A percentile compares a stretch with the other conserved stretches of the same genome.
These are phyloP conservation scores for Triticum turgidum DNA, from an alignment of 176 grass and related monocot species.

Conservation along the genomic window DNA sequence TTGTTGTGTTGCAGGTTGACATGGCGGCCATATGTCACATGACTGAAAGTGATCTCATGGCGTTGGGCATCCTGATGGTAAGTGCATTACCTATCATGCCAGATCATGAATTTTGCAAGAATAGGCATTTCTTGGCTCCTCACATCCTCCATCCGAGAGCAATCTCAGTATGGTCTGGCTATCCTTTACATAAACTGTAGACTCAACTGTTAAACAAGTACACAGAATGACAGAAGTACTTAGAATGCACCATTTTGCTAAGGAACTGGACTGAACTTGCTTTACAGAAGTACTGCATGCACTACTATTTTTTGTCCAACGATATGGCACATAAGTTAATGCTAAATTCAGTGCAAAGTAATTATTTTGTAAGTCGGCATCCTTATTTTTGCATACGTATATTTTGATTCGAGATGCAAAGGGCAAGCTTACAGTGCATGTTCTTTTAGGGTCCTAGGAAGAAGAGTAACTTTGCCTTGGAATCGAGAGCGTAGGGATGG, in stretches of 20 bases:
- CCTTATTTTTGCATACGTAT: neutral
- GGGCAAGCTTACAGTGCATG: neutral
- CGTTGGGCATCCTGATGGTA: conserved; percentile 94
- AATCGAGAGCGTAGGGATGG: conserved; percentile 58
- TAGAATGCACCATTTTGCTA: conserved; percentile 22
- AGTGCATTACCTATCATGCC: neutral
- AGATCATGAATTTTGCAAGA: neutral
- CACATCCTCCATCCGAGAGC: neutral
- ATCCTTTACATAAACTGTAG: neutral
- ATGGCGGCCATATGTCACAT: conserved; percentile 91
- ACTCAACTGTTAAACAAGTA: neutral
- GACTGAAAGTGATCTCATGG: conserved; percentile 90
- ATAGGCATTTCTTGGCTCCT: neutral
- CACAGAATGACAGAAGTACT: neutral
- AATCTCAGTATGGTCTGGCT: neutral
- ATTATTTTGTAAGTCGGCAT: neutral
- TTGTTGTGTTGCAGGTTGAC: conserved; percentile 72
- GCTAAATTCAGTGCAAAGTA: neutral
- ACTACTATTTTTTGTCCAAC: neutral
- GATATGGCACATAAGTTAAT: neutral
- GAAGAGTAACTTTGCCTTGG: conserved; percentile 87
- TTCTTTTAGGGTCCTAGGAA: conserved; percentile 92
- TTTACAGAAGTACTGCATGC: neutral
- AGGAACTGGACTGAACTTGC: neutral
- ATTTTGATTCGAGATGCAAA: neutral